Conservation (phyloP, 163 green algal species). For the Scenedesmus sp. region DNA sequence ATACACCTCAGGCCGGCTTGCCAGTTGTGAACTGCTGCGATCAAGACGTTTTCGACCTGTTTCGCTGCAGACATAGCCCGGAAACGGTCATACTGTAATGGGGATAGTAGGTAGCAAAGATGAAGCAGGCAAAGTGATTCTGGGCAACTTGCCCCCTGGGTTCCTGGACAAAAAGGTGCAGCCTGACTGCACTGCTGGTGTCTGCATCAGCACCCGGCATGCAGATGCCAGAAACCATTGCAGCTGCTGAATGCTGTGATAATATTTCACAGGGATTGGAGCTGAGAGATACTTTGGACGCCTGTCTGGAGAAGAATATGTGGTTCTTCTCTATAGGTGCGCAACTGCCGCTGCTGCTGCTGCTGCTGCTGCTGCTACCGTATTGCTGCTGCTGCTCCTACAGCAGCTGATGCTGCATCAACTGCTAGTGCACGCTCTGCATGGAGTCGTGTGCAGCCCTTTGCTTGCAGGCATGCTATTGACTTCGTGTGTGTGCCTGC, state of each 20-base stretch:
- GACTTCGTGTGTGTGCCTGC: not conserved
- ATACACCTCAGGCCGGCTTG: not conserved
- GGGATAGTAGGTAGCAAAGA: slow-evolving; percentile 51
- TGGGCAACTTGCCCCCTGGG: slow-evolving; percentile 44
- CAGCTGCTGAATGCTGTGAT: not conserved
- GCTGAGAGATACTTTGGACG: slow-evolving; percentile 45
- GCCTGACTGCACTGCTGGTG: not conserved
- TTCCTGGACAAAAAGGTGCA: slow-evolving; percentile 47
- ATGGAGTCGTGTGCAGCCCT: too few relatives aligned
- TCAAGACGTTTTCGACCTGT: not conserved
- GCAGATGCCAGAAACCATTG: not conserved
- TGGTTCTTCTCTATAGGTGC: slow-evolving; percentile 51
- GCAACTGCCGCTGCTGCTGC: not conserved
- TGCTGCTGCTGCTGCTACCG: not conserved
- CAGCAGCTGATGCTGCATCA: too few relatives aligned
- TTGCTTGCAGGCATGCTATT: not conserved
- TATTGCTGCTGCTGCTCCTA: not conserved
- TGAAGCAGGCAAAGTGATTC: slow-evolving; percentile 33
- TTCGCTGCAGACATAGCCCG: not conserved
- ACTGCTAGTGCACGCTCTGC: too few relatives aligned
- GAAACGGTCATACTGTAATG: not conserved
- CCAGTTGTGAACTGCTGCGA: not conserved
- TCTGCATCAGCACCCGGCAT: not conserved
- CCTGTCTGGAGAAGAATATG: slow-evolving; percentile 45
- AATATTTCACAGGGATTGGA: not conserved